Evolutionary conservation across 2,329 filamentous ascomycete species (phyloP).

Genomic region (Aaosphaeria arxii): DNA sequence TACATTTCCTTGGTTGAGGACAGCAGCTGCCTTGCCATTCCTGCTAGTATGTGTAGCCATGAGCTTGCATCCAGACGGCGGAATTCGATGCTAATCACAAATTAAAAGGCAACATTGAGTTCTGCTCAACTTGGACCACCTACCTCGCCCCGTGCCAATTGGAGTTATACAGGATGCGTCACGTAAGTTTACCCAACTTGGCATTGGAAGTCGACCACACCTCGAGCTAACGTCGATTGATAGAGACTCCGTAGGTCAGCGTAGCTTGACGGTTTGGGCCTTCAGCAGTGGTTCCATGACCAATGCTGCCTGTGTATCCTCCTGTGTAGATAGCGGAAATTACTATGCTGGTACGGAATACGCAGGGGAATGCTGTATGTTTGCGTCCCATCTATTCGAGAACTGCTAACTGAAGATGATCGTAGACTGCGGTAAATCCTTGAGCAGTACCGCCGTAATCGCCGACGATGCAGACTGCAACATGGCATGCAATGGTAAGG

Average conservation of each 20-base stretch:
- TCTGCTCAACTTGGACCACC: slow-evolving; percentile 2
- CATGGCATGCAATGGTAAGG: slow-evolving; percentile 10
- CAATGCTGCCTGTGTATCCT: slow-evolving; percentile 10
- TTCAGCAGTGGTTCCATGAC: slow-evolving; percentile 7
- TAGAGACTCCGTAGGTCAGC: slow-evolving; percentile 7
- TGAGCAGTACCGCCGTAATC: slow-evolving; percentile 1
- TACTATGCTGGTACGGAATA: slow-evolving; percentile 14
- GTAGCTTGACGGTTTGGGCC: slow-evolving; percentile 2
- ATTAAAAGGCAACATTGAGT: slow-evolving; percentile 5
- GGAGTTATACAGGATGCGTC: slow-evolving; percentile 28
- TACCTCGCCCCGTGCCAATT: slow-evolving; percentile 5
- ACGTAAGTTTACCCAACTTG: slow-evolving; percentile 12
- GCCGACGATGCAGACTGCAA: slow-evolving; percentile 33
- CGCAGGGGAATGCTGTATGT: slow-evolving; percentile 9
- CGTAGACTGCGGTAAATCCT: slow-evolving; percentile 9
- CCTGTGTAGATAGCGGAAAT: slow-evolving; percentile 5
- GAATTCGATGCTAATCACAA: not conserved
- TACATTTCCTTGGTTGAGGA: too few relatives aligned
- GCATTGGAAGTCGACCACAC: too few relatives aligned
- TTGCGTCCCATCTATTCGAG: not conserved
- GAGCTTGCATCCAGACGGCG: too few relatives aligned
- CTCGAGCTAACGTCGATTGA: not conserved
- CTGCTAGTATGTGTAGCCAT: too few relatives aligned
- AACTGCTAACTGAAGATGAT: not conserved
- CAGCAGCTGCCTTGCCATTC: too few relatives aligned